Conservation (phyloP, 768 basidiomycete genomes). For the Paxillus ammoniavirescens region DNA sequence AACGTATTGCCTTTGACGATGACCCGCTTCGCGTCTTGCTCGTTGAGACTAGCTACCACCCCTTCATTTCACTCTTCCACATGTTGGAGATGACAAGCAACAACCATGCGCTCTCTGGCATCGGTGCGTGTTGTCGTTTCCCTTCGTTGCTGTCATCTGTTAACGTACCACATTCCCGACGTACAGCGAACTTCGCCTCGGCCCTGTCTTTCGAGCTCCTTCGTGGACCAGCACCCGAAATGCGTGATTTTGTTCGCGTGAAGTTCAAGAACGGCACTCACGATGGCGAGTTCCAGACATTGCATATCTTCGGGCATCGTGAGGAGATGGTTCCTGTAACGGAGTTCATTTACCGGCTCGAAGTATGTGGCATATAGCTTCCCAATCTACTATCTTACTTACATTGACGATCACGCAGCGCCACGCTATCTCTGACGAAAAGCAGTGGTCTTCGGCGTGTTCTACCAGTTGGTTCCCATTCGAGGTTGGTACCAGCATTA, state of each 20-base stretch:
- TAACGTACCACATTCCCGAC: neutral
- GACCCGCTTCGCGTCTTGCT: constrained; percentile 78
- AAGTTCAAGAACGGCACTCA: constrained; percentile 79
- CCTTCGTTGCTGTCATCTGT: neutral
- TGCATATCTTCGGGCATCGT: constrained; percentile 70
- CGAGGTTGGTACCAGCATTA: neutral
- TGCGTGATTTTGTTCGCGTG: constrained; percentile 78
- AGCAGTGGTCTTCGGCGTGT: constrained; percentile 41
- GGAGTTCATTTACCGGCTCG: constrained; percentile 77
- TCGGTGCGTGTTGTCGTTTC: constrained; percentile 50
- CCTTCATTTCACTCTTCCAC: constrained; percentile 83
- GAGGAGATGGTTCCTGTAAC: constrained; percentile 70
- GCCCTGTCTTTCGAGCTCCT: constrained; percentile 75
- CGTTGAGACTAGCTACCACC: constrained; percentile 80
- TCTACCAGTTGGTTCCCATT: constrained; percentile 31
- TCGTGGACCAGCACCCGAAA: constrained; percentile 69
- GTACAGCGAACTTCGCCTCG: constrained; percentile 65
- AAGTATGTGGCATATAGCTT: constrained; percentile 43
- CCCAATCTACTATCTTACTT: neutral
- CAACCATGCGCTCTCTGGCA: constrained; percentile 54
- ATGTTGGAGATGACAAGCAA: constrained; percentile 57
- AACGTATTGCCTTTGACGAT: constrained; percentile 73
- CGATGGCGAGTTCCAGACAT: constrained; percentile 50
- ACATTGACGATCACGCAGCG: constrained; percentile 24
- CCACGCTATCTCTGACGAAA: constrained; percentile 36